These are phyloP conservation scores for Crithidia expoeki DNA, from an alignment of 208 protist species.

Conservation along the genomic window DNA sequence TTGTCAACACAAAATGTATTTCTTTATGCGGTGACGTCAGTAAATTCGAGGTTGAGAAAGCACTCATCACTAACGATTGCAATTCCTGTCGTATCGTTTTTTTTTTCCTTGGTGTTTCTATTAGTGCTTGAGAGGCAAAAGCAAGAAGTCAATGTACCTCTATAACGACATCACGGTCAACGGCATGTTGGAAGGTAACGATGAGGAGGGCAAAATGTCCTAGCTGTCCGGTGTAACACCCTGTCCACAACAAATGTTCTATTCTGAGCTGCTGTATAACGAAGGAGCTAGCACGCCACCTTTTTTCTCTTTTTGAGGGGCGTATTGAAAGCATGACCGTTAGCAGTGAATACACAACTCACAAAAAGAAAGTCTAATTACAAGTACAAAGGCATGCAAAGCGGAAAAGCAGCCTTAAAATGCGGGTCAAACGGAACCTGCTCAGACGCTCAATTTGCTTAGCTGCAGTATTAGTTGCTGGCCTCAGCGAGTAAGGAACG, in stretches of 20 bases:
- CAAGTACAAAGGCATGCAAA: constrained; percentile 1
- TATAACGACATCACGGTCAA: too few relatives aligned
- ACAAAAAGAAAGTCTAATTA: background rate
- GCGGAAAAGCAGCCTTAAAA: background rate
- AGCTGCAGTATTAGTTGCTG: constrained; percentile 17
- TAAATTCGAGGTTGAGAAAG: background rate
- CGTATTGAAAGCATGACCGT: background rate
- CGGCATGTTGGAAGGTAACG: too few relatives aligned
- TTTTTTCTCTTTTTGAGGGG: background rate
- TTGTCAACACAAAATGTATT: too few relatives aligned
- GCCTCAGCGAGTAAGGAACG: constrained; percentile 64
- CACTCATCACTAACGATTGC: too few relatives aligned
- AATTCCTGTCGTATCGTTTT: too few relatives aligned
- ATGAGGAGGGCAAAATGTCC: too few relatives aligned
- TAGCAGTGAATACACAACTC: background rate
- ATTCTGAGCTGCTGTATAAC: background rate
- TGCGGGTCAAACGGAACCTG: background rate
- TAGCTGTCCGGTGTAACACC: too few relatives aligned
- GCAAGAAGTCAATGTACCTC: too few relatives aligned
- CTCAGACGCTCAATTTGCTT: too few relatives aligned
- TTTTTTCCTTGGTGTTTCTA: too few relatives aligned
- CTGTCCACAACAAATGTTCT: too few relatives aligned
- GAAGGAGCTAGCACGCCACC: background rate
- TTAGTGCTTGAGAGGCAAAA: background rate
- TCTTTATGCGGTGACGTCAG: too few relatives aligned